Conservation (phyloP, 1,139 yeast genomes). For the Geotrichum macrosporum region DNA sequence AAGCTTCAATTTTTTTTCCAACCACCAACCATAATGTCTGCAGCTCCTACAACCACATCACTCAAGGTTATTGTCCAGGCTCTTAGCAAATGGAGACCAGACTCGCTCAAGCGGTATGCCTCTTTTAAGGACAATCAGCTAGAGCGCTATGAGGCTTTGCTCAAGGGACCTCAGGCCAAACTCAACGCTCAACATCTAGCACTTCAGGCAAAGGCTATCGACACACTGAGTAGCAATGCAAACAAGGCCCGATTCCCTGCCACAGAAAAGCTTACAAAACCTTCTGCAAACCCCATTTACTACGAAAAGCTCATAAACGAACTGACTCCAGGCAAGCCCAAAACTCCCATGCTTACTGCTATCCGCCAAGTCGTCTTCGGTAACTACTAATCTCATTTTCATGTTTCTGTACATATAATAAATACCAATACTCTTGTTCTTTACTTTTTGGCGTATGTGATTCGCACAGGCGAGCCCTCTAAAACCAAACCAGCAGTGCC, state of each 20-base stretch:
- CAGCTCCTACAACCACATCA: slow-evolving; percentile 24
- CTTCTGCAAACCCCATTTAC: slow-evolving; percentile 80
- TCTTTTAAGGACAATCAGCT: slow-evolving; percentile 35
- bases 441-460: slow-evolving; percentile 53
- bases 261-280: slow-evolving; percentile 57
- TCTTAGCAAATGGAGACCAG: slow-evolving; percentile 31
- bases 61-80: slow-evolving; percentile 24
- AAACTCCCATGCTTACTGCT: slow-evolving; percentile 46
- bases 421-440: not conserved
- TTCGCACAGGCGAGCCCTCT: slow-evolving; percentile 38
- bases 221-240: slow-evolving; percentile 27
- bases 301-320: slow-evolving; percentile 67
- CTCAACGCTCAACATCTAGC: slow-evolving; percentile 30
- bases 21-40: slow-evolving; percentile 15
- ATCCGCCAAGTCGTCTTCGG: slow-evolving; percentile 36
- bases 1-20: slow-evolving; percentile 5
- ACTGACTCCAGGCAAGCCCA: slow-evolving; percentile 68
- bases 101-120: slow-evolving; percentile 34
- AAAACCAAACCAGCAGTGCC: slow-evolving; percentile 40
- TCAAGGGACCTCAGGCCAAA: slow-evolving; percentile 27
- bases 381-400: slow-evolving; percentile 28
- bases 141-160: slow-evolving; percentile 29
- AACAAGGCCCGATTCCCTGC: slow-evolving; percentile 28
- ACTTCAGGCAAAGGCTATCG: slow-evolving; percentile 31
- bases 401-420: slow-evolving; percentile 2